phyloP scores from a whole-genome alignment of 192 early-diverging fungal species.

The Backusella circina region DNA sequence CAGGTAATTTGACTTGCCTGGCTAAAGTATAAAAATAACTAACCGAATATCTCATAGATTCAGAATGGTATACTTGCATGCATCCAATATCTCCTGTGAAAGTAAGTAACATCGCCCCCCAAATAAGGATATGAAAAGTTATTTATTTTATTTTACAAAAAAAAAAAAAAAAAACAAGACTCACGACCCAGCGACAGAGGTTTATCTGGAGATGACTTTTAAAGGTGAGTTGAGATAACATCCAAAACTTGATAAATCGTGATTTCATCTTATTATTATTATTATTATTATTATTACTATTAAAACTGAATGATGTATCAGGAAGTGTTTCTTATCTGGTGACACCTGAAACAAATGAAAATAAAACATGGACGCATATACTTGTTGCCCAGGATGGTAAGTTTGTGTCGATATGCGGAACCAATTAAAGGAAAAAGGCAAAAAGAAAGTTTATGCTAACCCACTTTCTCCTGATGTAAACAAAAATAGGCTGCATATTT shows the following conservation, averaged over 20 bases:
- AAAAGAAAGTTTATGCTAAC: neutral
- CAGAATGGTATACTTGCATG: constrained; percentile 21
- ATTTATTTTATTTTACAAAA: neutral
- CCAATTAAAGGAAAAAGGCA: neutral
- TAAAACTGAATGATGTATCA: neutral
- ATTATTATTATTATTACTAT: neutral
- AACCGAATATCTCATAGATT: neutral
- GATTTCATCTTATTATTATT: neutral
- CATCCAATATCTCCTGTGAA: constrained; percentile 11
- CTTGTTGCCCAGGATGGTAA: constrained; percentile 15
- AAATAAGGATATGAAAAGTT: neutral
- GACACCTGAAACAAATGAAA: constrained; percentile 6
- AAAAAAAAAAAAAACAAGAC: neutral
- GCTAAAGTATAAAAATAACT: neutral
- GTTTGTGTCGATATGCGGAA: neutral
- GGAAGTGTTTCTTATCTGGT: constrained; percentile 18
- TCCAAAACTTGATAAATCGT: neutral
- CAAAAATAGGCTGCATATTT: constrained; percentile 1
- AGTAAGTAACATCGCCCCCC: neutral
- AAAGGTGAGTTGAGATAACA: constrained; percentile 11
- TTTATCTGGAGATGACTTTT: constrained; percentile 17
- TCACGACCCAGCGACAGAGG: constrained; percentile 5
- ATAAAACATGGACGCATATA: constrained; percentile 12
- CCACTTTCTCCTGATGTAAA: neutral
- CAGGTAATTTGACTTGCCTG: too few relatives aligned